Conservation (phyloP, 805 yeast species). For the Cyberlindnera mississippiensis region DNA sequence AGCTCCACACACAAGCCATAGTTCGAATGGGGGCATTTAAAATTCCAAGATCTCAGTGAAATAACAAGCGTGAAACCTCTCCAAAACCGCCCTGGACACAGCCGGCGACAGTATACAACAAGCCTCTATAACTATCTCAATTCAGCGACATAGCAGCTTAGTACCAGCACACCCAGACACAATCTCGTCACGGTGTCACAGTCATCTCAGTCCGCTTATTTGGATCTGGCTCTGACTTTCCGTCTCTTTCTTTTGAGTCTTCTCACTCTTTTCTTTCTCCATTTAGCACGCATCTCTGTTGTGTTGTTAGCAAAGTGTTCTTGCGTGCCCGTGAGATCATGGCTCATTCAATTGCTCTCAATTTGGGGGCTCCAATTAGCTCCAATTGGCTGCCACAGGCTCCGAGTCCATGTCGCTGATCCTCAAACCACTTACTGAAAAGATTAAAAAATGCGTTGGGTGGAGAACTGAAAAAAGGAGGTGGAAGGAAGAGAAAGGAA, state of each 20-base stretch:
- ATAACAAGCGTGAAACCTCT: slow-evolving; percentile 1
- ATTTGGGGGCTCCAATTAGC: too few relatives aligned
- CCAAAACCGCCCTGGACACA: background rate
- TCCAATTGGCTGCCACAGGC: background rate
- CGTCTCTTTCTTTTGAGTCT: slow-evolving; percentile 99
- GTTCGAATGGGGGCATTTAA: background rate
- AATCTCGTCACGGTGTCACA: slow-evolving; percentile 4
- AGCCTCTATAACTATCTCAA: background rate
- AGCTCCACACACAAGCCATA: too few relatives aligned
- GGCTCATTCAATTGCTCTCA: background rate
- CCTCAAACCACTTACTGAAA: slow-evolving; percentile 26
- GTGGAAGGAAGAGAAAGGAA: slow-evolving; percentile 10
- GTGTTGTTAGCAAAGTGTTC: slow-evolving; percentile 24
- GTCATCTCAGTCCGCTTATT: slow-evolving; percentile 58
- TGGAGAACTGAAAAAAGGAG: slow-evolving; percentile 12
- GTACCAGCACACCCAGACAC: slow-evolving; percentile 1
- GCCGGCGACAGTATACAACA: background rate
- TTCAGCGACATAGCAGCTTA: slow-evolving; percentile 5
- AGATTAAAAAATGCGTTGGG: slow-evolving; percentile 21
- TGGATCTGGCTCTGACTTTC: slow-evolving; percentile 99
- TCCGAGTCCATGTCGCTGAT: too few relatives aligned
- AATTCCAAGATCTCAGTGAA: slow-evolving; percentile 8
- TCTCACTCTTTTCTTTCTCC: slow-evolving; percentile 99
- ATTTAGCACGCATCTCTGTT: slow-evolving; percentile 85
- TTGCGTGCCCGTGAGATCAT: too few relatives aligned